Percentiles rank a stretch among this genome's conserved stretches.
Evolutionary conservation across 1,284 basidiomycete species (phyloP).

Genomic region (Apiotrichum mycotoxinovorans): DNA sequence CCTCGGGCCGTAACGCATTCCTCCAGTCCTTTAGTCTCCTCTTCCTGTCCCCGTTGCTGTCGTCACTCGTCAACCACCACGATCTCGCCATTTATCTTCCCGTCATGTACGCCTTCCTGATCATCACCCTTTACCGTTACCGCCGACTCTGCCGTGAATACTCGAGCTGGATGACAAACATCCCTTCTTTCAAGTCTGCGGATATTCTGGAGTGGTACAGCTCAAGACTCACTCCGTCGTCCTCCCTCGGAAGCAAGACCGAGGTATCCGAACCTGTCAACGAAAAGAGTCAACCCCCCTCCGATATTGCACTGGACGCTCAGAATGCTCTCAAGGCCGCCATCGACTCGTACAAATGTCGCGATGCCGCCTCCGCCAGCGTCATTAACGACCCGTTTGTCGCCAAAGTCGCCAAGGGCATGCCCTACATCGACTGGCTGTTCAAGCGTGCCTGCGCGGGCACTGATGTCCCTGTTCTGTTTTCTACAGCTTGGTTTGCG

Average conservation of each 20-base stretch:
- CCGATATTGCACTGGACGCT: background rate
- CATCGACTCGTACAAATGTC: constrained; percentile 1
- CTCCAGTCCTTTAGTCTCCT: constrained; percentile 6
- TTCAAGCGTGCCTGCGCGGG: constrained; percentile 3
- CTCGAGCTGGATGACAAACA: constrained; percentile 12
- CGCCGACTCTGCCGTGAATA: constrained; percentile 11
- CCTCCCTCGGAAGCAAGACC: too few species aligned
- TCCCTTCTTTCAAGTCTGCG: constrained; percentile 3
- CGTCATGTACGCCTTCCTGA: constrained; percentile 9
- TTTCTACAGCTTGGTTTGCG: constrained; percentile 10
- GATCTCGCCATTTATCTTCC: constrained; percentile 15
- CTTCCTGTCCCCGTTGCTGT: constrained; percentile 5
- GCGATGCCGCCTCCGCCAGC: background rate
- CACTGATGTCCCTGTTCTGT: constrained; percentile 2
- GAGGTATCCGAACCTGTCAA: too few species aligned
- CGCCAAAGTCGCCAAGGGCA: constrained; percentile 2
- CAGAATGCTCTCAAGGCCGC: constrained; percentile 3
- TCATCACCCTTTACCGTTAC: constrained; percentile 2
- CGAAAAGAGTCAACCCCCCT: constrained; percentile 1
- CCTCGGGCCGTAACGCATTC: constrained; percentile 12
- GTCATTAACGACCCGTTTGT: constrained; percentile 5
- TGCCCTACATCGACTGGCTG: constrained; percentile 11
- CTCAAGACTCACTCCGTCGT: too few species aligned
- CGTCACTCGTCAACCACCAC: constrained; percentile 8
- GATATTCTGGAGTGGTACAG: constrained; percentile 12